Evolutionary conservation across 345 rosid genomes (phyloP).

Genomic region (Lepidium africanum): DNA sequence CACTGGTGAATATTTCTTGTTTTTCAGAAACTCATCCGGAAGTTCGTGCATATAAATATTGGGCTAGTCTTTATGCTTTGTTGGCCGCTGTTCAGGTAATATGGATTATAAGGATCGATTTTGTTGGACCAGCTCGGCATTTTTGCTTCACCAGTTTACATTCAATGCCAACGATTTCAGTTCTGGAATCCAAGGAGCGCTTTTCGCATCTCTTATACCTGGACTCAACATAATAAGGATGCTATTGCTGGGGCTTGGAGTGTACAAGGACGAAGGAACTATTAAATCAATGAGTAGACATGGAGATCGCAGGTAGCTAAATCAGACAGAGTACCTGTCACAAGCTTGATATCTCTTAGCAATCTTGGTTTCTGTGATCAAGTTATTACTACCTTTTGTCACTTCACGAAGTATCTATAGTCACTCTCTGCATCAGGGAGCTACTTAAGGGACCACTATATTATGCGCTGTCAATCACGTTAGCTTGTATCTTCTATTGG

Average conservation of each 20-base stretch:
- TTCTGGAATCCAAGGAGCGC: conserved; percentile 69
- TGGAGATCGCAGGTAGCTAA: conserved; percentile 70
- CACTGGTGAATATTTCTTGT: neutral
- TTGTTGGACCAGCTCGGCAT: neutral
- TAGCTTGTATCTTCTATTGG: conserved; percentile 62
- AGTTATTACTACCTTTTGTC: neutral
- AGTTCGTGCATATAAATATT: conserved; percentile 81
- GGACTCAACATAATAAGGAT: conserved; percentile 63
- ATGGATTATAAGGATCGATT: neutral
- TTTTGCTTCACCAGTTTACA: neutral
- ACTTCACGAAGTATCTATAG: conserved; percentile 22
- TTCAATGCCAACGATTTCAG: conserved; percentile 33
- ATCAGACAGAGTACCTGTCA: neutral
- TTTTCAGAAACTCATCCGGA: conserved; percentile 28
- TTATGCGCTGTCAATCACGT: conserved; percentile 54
- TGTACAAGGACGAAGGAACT: conserved; percentile 72
- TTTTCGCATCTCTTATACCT: conserved; percentile 59
- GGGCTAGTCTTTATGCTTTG: conserved; percentile 89
- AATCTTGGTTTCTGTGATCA: neutral
- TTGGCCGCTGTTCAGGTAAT: conserved; percentile 34
- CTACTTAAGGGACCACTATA: conserved; percentile 90
- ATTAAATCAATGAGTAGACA: conserved; percentile 96
- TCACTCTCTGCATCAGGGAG: conserved; percentile 51
- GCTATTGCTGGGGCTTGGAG: conserved; percentile 75
- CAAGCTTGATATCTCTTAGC: neutral